Conservation (phyloP, 2,329 filamentous ascomycete species). For the Dryadomyces quercivorus region DNA sequence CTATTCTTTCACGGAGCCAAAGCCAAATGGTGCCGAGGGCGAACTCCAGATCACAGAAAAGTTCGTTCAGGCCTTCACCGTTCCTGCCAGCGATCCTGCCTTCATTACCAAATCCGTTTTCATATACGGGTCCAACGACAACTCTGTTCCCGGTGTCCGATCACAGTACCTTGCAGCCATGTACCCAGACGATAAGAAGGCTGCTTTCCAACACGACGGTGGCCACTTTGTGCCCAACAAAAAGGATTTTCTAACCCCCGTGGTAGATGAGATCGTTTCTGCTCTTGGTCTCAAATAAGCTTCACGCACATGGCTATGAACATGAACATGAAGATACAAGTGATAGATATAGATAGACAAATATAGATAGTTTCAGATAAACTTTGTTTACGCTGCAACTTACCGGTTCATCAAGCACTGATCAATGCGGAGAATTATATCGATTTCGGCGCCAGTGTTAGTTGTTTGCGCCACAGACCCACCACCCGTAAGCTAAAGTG, state of each 20-base stretch:
- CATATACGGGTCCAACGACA: conserved; percentile 6
- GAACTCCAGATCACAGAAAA: conserved; percentile 6
- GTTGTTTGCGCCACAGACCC: too few relatives aligned
- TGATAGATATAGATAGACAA: not conserved
- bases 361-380: not conserved
- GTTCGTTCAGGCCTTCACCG: conserved; percentile 1
- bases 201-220: conserved; percentile 4
- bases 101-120: conserved; percentile 5
- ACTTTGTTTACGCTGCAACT: not conserved
- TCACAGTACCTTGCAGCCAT: conserved; percentile 7
- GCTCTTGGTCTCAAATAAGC: conserved; percentile 1
- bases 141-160: conserved; percentile 5
- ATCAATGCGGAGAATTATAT: too few relatives aligned
- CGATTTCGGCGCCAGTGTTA: too few relatives aligned
- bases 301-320: not conserved
- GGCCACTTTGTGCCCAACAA: conserved; percentile 8
- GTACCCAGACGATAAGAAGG: conserved; percentile 6
- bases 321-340: too few relatives aligned
- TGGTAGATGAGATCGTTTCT: conserved; percentile 5
- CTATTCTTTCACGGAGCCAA: conserved; percentile 7
- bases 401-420: too few relatives aligned
- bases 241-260: conserved; percentile 4
- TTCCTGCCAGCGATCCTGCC: conserved; percentile 2
- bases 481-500: too few relatives aligned
- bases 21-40: conserved; percentile 1